phyloP scores from a whole-genome alignment of 2,329 filamentous ascomycete genomes.

The Colletotrichum camelliae region DNA sequence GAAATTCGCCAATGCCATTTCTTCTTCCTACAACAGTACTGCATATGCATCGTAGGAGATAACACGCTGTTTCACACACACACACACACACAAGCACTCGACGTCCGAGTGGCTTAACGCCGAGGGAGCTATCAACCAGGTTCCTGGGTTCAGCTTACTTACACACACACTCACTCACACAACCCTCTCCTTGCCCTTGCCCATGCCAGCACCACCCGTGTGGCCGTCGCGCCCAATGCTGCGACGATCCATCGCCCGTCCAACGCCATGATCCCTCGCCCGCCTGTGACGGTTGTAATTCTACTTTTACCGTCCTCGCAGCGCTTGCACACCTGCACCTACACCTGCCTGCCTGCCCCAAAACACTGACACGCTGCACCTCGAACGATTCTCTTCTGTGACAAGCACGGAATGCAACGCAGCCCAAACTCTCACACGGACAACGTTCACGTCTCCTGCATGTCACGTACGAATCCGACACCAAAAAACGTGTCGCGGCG shows the following conservation, averaged over 20 bases:
- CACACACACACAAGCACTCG: not conserved
- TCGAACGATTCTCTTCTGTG: not conserved
- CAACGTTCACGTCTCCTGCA: not conserved
- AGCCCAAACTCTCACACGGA: not conserved
- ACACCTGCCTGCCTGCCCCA: not conserved
- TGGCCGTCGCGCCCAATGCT: not conserved
- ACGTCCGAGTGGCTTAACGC: constrained; percentile 5
- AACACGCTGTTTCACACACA: not conserved
- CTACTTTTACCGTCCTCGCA: not conserved
- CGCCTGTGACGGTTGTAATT: not conserved
- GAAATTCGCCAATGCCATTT: not conserved
- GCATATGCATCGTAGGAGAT: not conserved
- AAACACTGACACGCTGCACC: not conserved
- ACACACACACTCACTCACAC: not conserved
- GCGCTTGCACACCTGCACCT: not conserved
- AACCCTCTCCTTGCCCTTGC: too few relatives aligned
- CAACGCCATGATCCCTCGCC: not conserved
- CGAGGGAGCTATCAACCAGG: not conserved
- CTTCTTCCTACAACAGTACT: not conserved
- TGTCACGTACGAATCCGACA: not conserved
- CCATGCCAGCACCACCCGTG: not conserved
- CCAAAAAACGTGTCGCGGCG: not conserved
- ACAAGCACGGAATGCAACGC: not conserved
- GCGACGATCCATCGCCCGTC: not conserved
- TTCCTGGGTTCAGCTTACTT: not conserved